Percentiles rank a stretch among this genome's conserved stretches.
Evolutionary conservation across 1,139 yeast species (phyloP).

Genomic region (Debaryomyces nepalensis): DNA sequence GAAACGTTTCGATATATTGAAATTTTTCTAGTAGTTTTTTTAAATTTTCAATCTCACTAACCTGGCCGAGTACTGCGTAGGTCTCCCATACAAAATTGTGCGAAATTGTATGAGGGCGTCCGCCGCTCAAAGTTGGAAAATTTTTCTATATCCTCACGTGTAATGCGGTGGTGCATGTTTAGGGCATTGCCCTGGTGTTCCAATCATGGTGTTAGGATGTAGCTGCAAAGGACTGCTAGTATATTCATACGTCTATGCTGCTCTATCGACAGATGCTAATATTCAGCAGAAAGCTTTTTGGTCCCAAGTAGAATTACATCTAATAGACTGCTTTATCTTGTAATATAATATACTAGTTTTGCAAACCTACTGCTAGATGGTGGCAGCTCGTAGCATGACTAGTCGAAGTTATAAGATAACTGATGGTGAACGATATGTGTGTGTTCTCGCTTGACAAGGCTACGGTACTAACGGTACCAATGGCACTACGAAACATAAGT

Average conservation of each 20-base stretch:
- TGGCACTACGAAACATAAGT: not conserved
- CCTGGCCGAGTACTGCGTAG: constrained; percentile 1
- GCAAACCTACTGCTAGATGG: too few relatives aligned
- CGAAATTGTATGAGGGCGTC: constrained; percentile 7
- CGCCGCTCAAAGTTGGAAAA: constrained; percentile 1
- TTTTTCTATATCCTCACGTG: constrained; percentile 4
- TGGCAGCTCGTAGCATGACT: too few relatives aligned
- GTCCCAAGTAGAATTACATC: too few relatives aligned
- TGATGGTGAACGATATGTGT: too few relatives aligned
- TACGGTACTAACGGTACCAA: not conserved
- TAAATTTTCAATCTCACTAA: constrained; percentile 7
- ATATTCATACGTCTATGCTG: too few relatives aligned
- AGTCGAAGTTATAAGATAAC: too few relatives aligned
- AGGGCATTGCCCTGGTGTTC: constrained; percentile 1
- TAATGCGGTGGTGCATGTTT: not conserved
- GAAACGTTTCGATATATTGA: constrained; percentile 1
- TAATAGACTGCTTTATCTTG: too few relatives aligned
- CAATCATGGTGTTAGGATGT: not conserved
- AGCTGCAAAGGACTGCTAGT: constrained; percentile 1
- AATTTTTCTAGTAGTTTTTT: constrained; percentile 12
- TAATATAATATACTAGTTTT: too few relatives aligned
- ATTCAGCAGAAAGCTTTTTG: too few relatives aligned
- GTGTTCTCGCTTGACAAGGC: too few relatives aligned
- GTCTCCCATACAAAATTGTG: constrained; percentile 8
- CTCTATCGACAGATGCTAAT: too few relatives aligned